Percentiles rank a stretch among this genome's conserved stretches.
These are phyloP conservation scores for Xylaria bambusicola DNA, from an alignment of 495 filamentous ascomycete species.

Conservation along the genomic window DNA sequence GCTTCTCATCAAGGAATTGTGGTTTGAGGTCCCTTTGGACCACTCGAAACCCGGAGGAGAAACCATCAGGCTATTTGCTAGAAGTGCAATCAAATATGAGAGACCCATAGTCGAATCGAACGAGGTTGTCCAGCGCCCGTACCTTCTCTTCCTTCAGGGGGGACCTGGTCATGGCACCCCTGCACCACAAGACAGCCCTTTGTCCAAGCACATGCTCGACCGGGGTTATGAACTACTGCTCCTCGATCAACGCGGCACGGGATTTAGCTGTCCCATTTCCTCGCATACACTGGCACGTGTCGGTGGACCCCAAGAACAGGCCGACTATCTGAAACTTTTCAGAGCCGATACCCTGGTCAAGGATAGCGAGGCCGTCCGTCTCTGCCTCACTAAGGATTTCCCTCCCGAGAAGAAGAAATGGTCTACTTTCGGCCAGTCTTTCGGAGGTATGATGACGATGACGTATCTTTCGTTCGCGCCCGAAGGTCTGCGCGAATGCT, in stretches of 20 bases:
- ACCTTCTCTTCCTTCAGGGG: conserved; percentile 66
- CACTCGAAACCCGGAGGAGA: conserved; percentile 64
- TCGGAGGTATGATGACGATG: conserved; percentile 82
- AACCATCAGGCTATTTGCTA: conserved; percentile 71
- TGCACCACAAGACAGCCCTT: conserved; percentile 68
- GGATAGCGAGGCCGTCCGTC: conserved; percentile 84
- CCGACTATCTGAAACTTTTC: conserved; percentile 80
- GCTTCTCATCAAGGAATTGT: conserved; percentile 73
- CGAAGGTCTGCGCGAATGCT: conserved; percentile 76
- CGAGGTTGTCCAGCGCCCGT: conserved; percentile 52
- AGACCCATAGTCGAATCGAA: conserved; percentile 54
- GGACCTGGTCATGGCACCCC: conserved; percentile 78
- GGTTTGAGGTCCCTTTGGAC: conserved; percentile 83
- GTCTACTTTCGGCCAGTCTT: conserved; percentile 84
- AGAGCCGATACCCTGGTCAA: conserved; percentile 86
- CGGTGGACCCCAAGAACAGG: conserved; percentile 65
- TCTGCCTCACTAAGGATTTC: conserved; percentile 67
- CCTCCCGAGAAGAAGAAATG: conserved; percentile 75
- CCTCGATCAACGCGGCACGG: conserved; percentile 87
- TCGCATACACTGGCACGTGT: conserved; percentile 63
- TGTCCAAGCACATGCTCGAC: conserved; percentile 68
- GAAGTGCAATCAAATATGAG: conserved; percentile 65
- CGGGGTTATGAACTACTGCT: conserved; percentile 84
- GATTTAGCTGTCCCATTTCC: conserved; percentile 76
- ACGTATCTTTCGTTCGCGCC: conserved; percentile 83